Evolutionary conservation across 1,284 basidiomycete genomes (phyloP).

Genomic region (Ustilago hordei): DNA sequence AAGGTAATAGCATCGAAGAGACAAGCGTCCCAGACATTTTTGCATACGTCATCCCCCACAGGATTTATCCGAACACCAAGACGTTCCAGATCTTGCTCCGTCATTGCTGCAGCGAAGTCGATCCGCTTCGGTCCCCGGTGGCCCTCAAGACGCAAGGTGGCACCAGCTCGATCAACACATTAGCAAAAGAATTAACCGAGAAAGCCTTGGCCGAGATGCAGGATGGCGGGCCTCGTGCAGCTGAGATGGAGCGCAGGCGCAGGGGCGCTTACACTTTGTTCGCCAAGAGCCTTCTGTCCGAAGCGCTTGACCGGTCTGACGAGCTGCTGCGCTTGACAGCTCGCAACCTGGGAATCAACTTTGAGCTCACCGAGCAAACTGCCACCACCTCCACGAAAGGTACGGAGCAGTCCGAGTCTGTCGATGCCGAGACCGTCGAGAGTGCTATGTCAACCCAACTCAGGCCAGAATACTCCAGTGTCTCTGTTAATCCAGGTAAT

Average conservation of each 20-base stretch:
- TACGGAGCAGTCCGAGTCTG: background rate
- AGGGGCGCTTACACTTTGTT: constrained; percentile 39
- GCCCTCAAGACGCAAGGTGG: constrained; percentile 40
- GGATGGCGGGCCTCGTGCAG: constrained; percentile 39
- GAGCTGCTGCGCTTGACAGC: constrained; percentile 29
- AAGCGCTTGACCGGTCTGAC: constrained; percentile 43
- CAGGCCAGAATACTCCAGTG: constrained; percentile 18
- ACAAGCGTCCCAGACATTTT: constrained; percentile 27
- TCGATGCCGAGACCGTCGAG: background rate
- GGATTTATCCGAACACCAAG: constrained; percentile 59
- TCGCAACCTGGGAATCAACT: constrained; percentile 31
- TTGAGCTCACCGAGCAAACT: constrained; percentile 6
- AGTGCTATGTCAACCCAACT: constrained; percentile 5
- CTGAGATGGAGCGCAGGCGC: constrained; percentile 37
- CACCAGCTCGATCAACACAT: constrained; percentile 19
- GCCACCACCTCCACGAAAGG: background rate
- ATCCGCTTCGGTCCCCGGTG: constrained; percentile 55
- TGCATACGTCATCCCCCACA: constrained; percentile 21
- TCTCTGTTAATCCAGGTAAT: constrained; percentile 18
- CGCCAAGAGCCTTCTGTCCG: constrained; percentile 37
- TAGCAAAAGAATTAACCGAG: constrained; percentile 46
- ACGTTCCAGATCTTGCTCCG: constrained; percentile 56
- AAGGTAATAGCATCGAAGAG: constrained; percentile 11
- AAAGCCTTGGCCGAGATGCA: constrained; percentile 43
- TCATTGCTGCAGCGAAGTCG: constrained; percentile 55